A percentile compares a stretch with the other conserved stretches of the same genome.
These are phyloP conservation scores for Talaromyces borbonicus DNA, from an alignment of 495 filamentous ascomycete species.

Conservation along the genomic window DNA sequence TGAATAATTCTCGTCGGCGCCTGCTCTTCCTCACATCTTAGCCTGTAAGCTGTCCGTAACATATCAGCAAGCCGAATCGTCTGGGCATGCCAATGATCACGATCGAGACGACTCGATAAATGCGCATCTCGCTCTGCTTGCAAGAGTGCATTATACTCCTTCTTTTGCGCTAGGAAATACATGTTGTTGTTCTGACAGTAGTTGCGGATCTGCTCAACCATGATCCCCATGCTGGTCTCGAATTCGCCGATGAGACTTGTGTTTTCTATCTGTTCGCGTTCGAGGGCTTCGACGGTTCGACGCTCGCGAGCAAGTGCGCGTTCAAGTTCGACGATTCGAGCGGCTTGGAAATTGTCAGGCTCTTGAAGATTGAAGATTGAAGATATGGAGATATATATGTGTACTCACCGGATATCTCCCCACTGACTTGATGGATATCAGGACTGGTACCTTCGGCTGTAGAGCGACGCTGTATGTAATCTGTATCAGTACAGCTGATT, in stretches of 20 bases:
- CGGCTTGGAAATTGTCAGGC: conserved; percentile 20
- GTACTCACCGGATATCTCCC: conserved; percentile 34
- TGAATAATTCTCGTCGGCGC: conserved; percentile 37
- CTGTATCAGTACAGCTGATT: not conserved
- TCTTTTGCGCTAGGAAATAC: conserved; percentile 44
- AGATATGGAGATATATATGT: not conserved
- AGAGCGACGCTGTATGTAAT: conserved; percentile 26
- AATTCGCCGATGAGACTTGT: conserved; percentile 48
- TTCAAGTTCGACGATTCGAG: conserved; percentile 42
- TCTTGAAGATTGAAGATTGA: too few relatives aligned
- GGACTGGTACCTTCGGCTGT: conserved; percentile 33
- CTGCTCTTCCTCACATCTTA: conserved; percentile 42
- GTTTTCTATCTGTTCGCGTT: conserved; percentile 41
- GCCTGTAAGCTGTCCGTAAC: conserved; percentile 40
- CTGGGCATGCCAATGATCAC: conserved; percentile 54
- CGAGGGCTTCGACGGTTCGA: conserved; percentile 33
- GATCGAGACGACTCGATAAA: conserved; percentile 48
- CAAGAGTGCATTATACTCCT: conserved; percentile 50
- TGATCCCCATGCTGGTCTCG: conserved; percentile 42
- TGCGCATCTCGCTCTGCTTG: conserved; percentile 48
- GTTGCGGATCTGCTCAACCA: conserved; percentile 52
- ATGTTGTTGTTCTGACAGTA: conserved; percentile 54
- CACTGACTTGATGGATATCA: conserved; percentile 37
- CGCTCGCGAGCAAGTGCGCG: conserved; percentile 43
- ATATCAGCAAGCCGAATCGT: conserved; percentile 44